A percentile compares a stretch with the other conserved stretches of the same genome.
These are phyloP conservation scores for Chlorella sp. DNA, from an alignment of 139 green algal genomes.

Conservation along the genomic window DNA sequence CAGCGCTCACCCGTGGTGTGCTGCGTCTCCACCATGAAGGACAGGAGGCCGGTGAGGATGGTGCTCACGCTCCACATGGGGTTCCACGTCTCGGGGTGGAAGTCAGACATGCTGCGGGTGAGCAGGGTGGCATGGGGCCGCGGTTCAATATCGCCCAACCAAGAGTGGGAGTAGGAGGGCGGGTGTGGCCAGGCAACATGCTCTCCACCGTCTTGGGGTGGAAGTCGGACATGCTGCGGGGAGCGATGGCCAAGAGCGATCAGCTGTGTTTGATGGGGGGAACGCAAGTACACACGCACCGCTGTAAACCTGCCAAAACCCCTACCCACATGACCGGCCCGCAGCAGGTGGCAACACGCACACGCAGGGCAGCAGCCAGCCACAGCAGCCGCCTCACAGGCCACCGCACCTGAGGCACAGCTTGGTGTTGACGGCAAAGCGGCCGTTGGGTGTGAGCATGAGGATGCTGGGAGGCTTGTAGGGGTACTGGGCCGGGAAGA, in stretches of 20 bases:
- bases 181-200: neutral
- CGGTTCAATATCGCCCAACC: too few species aligned
- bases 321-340: too few species aligned
- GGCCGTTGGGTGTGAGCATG: slow-evolving; percentile 86
- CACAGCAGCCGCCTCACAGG: too few species aligned
- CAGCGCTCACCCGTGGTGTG: slow-evolving; percentile 51
- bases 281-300: too few species aligned
- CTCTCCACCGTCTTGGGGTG: too few species aligned
- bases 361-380: too few species aligned
- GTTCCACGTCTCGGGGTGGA: slow-evolving; percentile 50
- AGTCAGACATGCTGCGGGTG: slow-evolving; percentile 6
- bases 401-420: slow-evolving; percentile 70
- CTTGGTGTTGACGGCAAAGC: slow-evolving; percentile 77
- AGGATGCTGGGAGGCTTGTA: slow-evolving; percentile 68
- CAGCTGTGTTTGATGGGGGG: too few species aligned
- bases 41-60: slow-evolving; percentile 70
- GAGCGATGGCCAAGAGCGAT: too few species aligned
- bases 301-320: neutral
- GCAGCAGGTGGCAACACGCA: too few species aligned
- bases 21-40: slow-evolving; percentile 70
- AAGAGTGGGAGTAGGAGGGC: too few species aligned
- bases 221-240: too few species aligned
- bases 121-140: too few species aligned
- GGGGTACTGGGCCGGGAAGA: slow-evolving; percentile 55
- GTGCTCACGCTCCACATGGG: slow-evolving; percentile 70